Percentiles rank a stretch among this genome's conserved stretches.
Evolutionary conservation across 2,329 filamentous ascomycete genomes (phyloP).

Genomic region (Trichophyton mentagrophytes): DNA sequence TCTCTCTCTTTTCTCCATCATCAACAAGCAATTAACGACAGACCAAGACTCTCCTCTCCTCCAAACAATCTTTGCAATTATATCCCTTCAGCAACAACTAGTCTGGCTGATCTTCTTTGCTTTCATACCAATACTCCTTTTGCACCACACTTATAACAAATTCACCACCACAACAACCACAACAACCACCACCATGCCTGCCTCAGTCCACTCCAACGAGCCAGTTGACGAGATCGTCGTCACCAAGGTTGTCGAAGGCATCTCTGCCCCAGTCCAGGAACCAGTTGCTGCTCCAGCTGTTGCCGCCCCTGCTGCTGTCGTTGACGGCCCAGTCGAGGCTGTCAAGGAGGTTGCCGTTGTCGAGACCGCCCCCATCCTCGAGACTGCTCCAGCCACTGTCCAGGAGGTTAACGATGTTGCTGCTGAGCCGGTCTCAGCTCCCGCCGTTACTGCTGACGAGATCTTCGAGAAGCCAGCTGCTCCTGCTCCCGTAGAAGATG

Average conservation of each 20-base stretch:
- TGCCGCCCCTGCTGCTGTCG: background rate
- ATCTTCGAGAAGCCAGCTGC: constrained; percentile 1
- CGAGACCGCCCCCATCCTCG: background rate
- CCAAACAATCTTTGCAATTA: constrained; percentile 3
- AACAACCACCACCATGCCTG: constrained; percentile 21
- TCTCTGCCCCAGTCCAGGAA: background rate
- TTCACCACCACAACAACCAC: background rate
- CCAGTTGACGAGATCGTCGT: constrained; percentile 18
- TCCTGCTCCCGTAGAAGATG: background rate
- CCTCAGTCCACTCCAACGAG: constrained; percentile 27
- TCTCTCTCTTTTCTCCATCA: constrained; percentile 11
- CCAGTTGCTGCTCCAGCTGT: background rate
- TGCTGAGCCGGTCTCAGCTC: constrained; percentile 1
- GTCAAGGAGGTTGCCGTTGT: background rate
- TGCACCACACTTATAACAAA: constrained; percentile 2
- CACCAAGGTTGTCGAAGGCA: constrained; percentile 1
- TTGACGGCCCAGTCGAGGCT: background rate
- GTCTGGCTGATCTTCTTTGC: constrained; percentile 5
- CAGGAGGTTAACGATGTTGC: background rate
- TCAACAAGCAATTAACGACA: constrained; percentile 12
- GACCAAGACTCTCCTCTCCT: constrained; percentile 11
- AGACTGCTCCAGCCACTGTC: background rate
- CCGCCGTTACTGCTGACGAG: background rate
- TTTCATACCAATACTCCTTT: background rate
- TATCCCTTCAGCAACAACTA: constrained; percentile 3